A percentile compares a stretch with the other conserved stretches of the same genome.
These are phyloP conservation scores for Arthrinium puccinioides DNA, from an alignment of 2,329 filamentous ascomycete genomes.

Conservation along the genomic window DNA sequence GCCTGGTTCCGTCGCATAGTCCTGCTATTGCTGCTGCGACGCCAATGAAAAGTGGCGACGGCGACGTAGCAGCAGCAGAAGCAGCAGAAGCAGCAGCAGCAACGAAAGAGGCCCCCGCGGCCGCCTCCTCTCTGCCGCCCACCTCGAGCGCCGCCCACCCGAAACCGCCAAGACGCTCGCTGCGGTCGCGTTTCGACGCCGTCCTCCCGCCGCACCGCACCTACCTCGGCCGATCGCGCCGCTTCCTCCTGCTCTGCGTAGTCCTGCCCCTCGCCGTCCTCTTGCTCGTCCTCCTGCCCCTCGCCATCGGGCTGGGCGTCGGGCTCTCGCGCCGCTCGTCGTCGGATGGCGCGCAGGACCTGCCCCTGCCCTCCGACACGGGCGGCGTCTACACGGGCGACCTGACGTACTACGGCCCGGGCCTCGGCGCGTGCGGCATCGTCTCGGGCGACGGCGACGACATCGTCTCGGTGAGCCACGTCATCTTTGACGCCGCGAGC, in stretches of 20 bases:
- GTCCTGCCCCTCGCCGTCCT: slow-evolving; percentile 12
- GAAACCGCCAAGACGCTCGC: slow-evolving; percentile 3
- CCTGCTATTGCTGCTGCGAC: neutral
- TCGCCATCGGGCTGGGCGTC: slow-evolving; percentile 19
- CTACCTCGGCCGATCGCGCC: slow-evolving; percentile 16
- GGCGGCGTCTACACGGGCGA: slow-evolving; percentile 46
- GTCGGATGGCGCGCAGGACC: slow-evolving; percentile 4
- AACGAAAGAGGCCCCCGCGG: neutral
- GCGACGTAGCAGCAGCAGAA: neutral
- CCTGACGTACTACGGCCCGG: slow-evolving; percentile 61
- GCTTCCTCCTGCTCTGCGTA: slow-evolving; percentile 14
- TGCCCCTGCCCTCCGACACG: slow-evolving; percentile 13
- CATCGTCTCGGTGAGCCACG: slow-evolving; percentile 60
- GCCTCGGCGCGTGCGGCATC: slow-evolving; percentile 62
- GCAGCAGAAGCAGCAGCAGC: neutral
- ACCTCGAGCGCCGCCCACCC: too few species aligned
- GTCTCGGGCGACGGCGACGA: slow-evolving; percentile 44
- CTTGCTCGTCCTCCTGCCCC: slow-evolving; percentile 12
- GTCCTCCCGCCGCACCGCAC: slow-evolving; percentile 15
- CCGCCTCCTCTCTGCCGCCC: neutral
- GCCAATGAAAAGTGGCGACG: neutral
- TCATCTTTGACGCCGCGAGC: slow-evolving; percentile 56
- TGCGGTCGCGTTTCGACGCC: slow-evolving; percentile 12
- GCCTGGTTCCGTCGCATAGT: neutral
- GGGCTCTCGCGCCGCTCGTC: slow-evolving; percentile 11